A percentile compares a stretch with the other conserved stretches of the same genome.
Conservation (phyloP, 2,329 filamentous ascomycete species). For the Fusarium sp. region DNA sequence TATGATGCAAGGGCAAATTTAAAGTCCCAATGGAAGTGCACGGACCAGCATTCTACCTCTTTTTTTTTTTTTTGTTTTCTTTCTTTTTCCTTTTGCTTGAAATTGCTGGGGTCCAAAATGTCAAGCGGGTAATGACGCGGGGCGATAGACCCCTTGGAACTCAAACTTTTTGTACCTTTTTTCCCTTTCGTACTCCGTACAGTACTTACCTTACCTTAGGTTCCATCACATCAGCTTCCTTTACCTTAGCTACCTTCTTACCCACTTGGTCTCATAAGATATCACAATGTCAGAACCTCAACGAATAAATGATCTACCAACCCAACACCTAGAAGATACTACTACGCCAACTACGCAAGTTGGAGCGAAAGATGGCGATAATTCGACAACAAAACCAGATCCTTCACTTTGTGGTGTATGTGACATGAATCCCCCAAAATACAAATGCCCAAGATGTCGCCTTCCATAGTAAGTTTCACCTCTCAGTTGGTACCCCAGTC, state of each 20-base stretch:
- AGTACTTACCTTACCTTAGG: neutral
- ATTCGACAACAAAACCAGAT: conserved; percentile 8
- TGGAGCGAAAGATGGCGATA: neutral
- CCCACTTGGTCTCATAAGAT: neutral
- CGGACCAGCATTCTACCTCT: neutral
- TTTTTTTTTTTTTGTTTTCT: neutral
- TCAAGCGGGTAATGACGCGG: conserved; percentile 32
- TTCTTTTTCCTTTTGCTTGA: neutral
- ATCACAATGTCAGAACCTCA: conserved; percentile 25
- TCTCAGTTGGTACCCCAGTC: no score
- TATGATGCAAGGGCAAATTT: conserved; percentile 45
- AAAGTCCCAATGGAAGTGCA: conserved; percentile 1
- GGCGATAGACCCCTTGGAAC: conserved; percentile 19
- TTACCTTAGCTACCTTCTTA: neutral
- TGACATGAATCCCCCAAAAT: conserved; percentile 61
- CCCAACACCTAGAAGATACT: conserved; percentile 1
- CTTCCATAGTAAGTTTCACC: conserved; percentile 63
- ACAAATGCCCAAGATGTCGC: conserved; percentile 70
- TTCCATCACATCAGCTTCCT: neutral
- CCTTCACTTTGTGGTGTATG: conserved; percentile 62
- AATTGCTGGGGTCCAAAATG: neutral
- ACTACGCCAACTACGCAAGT: neutral
- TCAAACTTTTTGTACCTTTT: conserved; percentile 6
- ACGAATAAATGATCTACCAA: neutral
- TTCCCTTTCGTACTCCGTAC: neutral